These are phyloP conservation scores for Mycena chlorophos DNA, from an alignment of 768 basidiomycete genomes.

Conservation along the genomic window DNA sequence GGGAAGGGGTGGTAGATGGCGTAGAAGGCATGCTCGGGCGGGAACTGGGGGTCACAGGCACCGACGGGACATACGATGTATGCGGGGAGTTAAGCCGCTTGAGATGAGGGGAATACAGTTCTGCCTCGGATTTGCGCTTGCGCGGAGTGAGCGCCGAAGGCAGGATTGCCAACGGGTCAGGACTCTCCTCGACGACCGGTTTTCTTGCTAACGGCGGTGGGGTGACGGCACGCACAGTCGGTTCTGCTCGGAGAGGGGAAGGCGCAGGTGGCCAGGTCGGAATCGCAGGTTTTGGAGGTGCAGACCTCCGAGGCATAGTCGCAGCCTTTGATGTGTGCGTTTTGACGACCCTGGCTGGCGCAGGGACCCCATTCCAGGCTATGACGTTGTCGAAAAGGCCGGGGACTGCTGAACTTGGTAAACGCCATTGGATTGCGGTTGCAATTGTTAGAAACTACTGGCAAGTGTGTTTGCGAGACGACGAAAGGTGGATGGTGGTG, in stretches of 20 bases:
- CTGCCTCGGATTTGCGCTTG: constrained; percentile 67
- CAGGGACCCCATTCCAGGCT: constrained; percentile 44
- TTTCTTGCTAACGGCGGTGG: constrained; percentile 27
- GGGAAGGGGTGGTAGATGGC: constrained; percentile 31
- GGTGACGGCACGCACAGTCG: constrained; percentile 23
- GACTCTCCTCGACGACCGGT: constrained; percentile 41
- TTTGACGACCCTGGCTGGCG: not conserved
- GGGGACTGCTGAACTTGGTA: constrained; percentile 60
- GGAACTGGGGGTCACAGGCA: constrained; percentile 33
- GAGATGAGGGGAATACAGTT: constrained; percentile 59
- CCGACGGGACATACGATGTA: constrained; percentile 33
- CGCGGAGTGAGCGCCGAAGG: constrained; percentile 52
- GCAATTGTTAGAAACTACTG: constrained; percentile 55
- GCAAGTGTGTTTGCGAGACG: constrained; percentile 78
- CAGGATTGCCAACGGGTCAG: constrained; percentile 55
- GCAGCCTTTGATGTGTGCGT: not conserved
- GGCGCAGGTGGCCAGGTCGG: constrained; percentile 27
- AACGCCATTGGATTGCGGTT: constrained; percentile 22
- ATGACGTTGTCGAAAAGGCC: constrained; percentile 69
- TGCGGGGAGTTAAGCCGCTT: constrained; percentile 52
- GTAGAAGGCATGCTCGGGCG: constrained; percentile 33
- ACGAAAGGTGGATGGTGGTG: constrained; percentile 63
- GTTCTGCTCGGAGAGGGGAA: constrained; percentile 18
- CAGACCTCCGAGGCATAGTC: constrained; percentile 23
- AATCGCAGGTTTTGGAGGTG: constrained; percentile 23